These are phyloP conservation scores for Suhomyces yuchorum DNA, from an alignment of 1,139 yeast genomes.

Conservation along the genomic window DNA sequence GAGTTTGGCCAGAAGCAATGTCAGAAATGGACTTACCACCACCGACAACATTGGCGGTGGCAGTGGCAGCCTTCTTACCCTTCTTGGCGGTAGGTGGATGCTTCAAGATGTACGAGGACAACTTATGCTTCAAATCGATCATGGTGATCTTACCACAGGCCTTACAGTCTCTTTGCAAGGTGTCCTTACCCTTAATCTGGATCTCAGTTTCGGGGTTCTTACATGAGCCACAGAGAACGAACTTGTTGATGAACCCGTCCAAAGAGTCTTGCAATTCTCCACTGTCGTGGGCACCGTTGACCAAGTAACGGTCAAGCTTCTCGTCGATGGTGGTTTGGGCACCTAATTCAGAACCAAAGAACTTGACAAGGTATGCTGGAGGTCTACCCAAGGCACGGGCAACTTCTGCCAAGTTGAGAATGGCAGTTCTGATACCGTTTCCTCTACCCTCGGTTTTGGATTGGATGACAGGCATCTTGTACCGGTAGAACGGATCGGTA, in stretches of 20 bases:
- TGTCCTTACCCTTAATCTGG: conserved; percentile 74
- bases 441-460: conserved; percentile 99
- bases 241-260: conserved; percentile 91
- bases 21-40: conserved; percentile 82
- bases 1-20: conserved; percentile 62
- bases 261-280: conserved; percentile 87
- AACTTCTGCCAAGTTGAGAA: conserved; percentile 87
- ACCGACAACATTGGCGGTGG: conserved; percentile 88
- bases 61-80: conserved; percentile 78
- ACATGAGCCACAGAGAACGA: conserved; percentile 92
- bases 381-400: conserved; percentile 96
- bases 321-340: conserved; percentile 89
- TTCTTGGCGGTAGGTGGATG: conserved; percentile 79
- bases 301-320: conserved; percentile 81
- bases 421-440: conserved; percentile 97
- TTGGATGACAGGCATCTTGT: conserved; percentile 97
- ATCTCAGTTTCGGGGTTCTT: conserved; percentile 98
- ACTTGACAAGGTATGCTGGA: conserved; percentile 86
- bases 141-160: conserved; percentile 94
- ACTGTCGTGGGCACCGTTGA: conserved; percentile 94
- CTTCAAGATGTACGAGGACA: conserved; percentile 83
- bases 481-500: conserved; percentile 97
- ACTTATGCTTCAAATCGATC: conserved; percentile 84
- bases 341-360: conserved; percentile 95
- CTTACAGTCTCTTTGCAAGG: conserved; percentile 89